A percentile compares a stretch with the other conserved stretches of the same genome.
These are phyloP conservation scores for Leishmania aethiopica DNA, from an alignment of 208 protist genomes.

Conservation along the genomic window DNA sequence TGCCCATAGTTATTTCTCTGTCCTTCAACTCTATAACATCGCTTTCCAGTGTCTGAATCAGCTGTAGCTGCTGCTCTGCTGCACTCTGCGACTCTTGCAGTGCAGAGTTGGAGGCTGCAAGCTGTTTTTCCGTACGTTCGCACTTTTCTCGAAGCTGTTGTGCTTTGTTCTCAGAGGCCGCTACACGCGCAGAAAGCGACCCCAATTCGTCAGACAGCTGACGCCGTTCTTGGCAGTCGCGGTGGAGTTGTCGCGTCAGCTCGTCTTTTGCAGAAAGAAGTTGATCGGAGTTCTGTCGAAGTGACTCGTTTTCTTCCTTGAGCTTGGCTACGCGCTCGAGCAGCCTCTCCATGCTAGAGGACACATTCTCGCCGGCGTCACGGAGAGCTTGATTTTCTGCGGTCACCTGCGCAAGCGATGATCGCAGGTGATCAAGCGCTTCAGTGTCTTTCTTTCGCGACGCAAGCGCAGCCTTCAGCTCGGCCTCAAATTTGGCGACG, in stretches of 20 bases:
- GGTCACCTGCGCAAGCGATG: conserved; percentile 18
- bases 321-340: conserved; percentile 31
- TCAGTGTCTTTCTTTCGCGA: conserved; percentile 29
- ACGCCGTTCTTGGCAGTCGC: not conserved
- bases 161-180: not conserved
- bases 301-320: conserved; percentile 32
- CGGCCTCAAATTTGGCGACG: conserved; percentile 44
- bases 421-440: conserved; percentile 30
- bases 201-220: not conserved
- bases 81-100: conserved; percentile 15
- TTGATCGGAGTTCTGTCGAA: conserved; percentile 4
- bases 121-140: not conserved
- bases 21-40: conserved; percentile 45
- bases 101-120: not conserved
- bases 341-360: conserved; percentile 36
- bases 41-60: conserved; percentile 47
- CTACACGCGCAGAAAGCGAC: conserved; percentile 4
- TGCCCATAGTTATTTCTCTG: conserved; percentile 17
- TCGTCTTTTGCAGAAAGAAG: not conserved
- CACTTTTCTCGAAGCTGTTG: not conserved
- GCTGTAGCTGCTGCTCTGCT: conserved; percentile 41
- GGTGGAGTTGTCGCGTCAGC: not conserved
- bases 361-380: conserved; percentile 31
- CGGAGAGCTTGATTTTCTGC: conserved; percentile 31
- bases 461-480: conserved; percentile 36